A percentile compares a stretch with the other conserved stretches of the same genome.
phyloP scores from a whole-genome alignment of 2,329 filamentous ascomycete species.

The Aspergillus intermedius region DNA sequence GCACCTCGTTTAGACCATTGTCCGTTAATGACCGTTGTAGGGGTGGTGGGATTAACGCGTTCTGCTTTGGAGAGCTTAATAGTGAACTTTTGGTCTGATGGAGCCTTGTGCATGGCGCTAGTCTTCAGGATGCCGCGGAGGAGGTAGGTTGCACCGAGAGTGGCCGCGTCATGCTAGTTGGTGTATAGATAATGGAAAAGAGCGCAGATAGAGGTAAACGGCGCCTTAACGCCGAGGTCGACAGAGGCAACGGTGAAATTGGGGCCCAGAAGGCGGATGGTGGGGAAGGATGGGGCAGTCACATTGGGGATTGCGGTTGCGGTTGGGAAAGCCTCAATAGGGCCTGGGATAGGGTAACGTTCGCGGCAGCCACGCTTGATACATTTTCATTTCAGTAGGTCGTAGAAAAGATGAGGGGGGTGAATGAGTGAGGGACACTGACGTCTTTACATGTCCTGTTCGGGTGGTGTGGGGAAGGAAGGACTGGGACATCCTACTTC shows the following conservation, averaged over 20 bases:
- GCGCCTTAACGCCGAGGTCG: neutral
- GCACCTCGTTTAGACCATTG: neutral
- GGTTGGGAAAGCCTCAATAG: neutral
- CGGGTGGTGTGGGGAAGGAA: neutral
- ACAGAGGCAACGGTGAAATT: neutral
- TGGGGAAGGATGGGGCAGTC: neutral
- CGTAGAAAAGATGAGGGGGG: neutral
- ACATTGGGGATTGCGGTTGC: neutral
- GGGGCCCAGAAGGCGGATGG: neutral
- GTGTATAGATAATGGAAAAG: neutral
- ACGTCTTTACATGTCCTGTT: neutral
- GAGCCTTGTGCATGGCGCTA: neutral
- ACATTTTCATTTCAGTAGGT: neutral
- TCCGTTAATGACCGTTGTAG: neutral
- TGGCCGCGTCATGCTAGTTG: neutral
- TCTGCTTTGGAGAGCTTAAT: conserved; percentile 3
- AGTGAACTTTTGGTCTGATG: conserved; percentile 5
- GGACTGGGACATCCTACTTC: too few species aligned
- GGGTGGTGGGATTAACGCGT: neutral
- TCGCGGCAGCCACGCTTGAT: neutral
- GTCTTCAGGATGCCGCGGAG: conserved; percentile 1
- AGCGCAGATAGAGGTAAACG: neutral
- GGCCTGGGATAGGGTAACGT: neutral
- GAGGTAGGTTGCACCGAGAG: conserved; percentile 2
- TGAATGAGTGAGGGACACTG: neutral